Conservation (phyloP, 129 eudicot species). For the Tagetes erecta region DNA sequence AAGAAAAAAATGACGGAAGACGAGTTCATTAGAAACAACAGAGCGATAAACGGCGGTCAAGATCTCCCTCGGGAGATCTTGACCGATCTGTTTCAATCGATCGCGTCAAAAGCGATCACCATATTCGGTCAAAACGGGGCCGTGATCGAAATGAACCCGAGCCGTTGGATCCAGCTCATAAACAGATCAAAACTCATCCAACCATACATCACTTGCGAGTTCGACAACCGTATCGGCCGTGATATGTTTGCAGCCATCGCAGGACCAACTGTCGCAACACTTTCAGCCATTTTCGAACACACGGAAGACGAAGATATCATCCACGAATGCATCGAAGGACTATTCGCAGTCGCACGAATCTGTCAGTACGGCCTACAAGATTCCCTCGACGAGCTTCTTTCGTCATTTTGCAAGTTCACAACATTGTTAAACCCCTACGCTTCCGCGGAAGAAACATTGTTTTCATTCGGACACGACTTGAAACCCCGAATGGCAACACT, state of each 20-base stretch:
- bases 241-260: constrained; percentile 92
- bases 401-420: constrained; percentile 87
- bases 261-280: constrained; percentile 76
- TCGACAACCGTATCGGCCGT: constrained; percentile 64
- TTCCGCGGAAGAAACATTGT: constrained; percentile 87
- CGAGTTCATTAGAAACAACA: constrained; percentile 73
- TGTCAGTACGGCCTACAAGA: constrained; percentile 85
- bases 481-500: constrained; percentile 93
- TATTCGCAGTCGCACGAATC: constrained; percentile 73
- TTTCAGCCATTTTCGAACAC: constrained; percentile 83
- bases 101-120: constrained; percentile 59
- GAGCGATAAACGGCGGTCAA: constrained; percentile 75
- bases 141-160: constrained; percentile 68
- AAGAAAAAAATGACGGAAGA: constrained; percentile 98
- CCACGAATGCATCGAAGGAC: constrained; percentile 75
- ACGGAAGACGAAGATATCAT: constrained; percentile 82
- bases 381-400: constrained; percentile 74
- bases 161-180: constrained; percentile 75
- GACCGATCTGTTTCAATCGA: constrained; percentile 71
- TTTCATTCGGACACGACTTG: constrained; percentile 77
- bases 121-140: constrained; percentile 43
- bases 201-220: constrained; percentile 50
- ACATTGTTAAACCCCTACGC: constrained; percentile 88
- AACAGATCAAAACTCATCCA: constrained; percentile 53
- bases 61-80: constrained; percentile 90